These are phyloP conservation scores for Colletotrichum nymphaeae DNA, from an alignment of 2,329 filamentous ascomycete species.

Conservation along the genomic window DNA sequence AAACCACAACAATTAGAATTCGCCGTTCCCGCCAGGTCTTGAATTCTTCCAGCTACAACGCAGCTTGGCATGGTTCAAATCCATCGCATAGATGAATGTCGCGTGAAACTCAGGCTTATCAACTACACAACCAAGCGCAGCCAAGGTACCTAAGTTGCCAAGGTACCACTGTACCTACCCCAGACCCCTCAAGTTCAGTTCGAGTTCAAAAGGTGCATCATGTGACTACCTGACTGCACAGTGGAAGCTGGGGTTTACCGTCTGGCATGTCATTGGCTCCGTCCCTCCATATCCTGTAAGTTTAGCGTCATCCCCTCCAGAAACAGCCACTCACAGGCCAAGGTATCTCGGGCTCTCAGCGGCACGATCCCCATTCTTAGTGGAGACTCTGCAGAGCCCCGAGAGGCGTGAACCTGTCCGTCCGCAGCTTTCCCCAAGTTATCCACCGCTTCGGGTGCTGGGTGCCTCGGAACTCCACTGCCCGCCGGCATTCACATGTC, in stretches of 20 bases:
- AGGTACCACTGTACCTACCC: background rate
- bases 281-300: conserved; percentile 4
- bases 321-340: conserved; percentile 30
- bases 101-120: background rate
- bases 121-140: too few relatives aligned
- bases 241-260: background rate
- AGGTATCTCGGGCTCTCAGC: background rate
- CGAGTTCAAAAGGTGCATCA: conserved; percentile 1
- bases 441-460: conserved; percentile 35
- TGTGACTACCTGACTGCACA: conserved; percentile 8
- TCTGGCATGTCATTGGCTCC: conserved; percentile 20
- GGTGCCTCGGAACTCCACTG: conserved; percentile 36
- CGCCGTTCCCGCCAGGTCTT: background rate
- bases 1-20: background rate
- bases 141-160: too few relatives aligned
- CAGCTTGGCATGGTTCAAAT: background rate
- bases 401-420: background rate
- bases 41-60: background rate
- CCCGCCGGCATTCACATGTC: conserved; percentile 34
- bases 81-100: background rate
- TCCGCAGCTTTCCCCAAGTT: conserved; percentile 32
- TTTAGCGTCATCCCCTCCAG: conserved; percentile 22
- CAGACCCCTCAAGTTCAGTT: conserved; percentile 8
- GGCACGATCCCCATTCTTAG: background rate
- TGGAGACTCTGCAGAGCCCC: conserved; percentile 16